Evolutionary conservation across 2,329 filamentous ascomycete species (phyloP), one percentile per base, ranked within the genome.

Genomic region (Fusarium miscanthi): DNA sequence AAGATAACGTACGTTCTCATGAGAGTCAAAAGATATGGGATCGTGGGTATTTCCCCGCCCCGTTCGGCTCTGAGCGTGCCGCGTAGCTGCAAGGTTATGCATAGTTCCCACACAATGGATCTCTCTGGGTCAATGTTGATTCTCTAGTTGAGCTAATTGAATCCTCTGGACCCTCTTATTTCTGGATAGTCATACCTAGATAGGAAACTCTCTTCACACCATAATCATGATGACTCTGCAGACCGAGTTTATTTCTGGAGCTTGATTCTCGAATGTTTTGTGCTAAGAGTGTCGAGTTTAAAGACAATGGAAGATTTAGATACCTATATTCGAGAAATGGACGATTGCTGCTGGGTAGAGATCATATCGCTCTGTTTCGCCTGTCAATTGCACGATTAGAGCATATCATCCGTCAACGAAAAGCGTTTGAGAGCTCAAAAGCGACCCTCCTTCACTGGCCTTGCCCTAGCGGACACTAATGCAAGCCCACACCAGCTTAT

Each of bases 51-150:
- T 25, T 23, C 70, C 69, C 69, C 64, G 53, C 59, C 58, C 49
- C 30, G 59, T 48, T 73, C 70, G 70, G 70, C 70, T 62, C 27
- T 73, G 48, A 54, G 59, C 45, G 66, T 72, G 70, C 68, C 65
- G 59, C 54, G 57, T 23, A 37, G 37, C 40, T 73, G 42, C 69
- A 71, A 43, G 62, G 57, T 56, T 59, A 56, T 67, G 54, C 46
- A 43, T 53, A 61, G 37, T 45, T 45, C 46, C 33, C 48, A 62
- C 37, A 37, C 27, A 38, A 66, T 53, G 35, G 57, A 48, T 54
- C 58, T 59, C 52, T 60, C 46, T 13, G 11, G 17, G 40, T 27
- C 19, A 48, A 63, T 27, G 46, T 30, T 37, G 53, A 38, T 42
- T 65, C 59, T 41, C 25, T 37, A 31, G 38, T 41, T 37, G 53